Conservation (phyloP, 2,329 filamentous ascomycete genomes). For the Xylariomycetidae sp. region DNA sequence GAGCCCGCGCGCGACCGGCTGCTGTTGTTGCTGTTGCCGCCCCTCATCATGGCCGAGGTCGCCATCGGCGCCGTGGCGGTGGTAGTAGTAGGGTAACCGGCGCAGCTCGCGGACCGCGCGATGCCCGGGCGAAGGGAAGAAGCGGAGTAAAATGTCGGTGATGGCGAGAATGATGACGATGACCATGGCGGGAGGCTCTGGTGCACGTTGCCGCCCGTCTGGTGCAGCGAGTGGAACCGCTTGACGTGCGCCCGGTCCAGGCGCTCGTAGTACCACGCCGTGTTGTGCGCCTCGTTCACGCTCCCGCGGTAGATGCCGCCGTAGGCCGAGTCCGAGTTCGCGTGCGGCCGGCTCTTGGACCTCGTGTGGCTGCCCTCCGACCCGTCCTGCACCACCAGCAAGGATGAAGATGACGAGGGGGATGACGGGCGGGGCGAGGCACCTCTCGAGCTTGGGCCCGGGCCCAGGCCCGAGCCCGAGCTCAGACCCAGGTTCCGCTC, state of each 20-base stretch:
- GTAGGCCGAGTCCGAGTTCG: conserved; percentile 13
- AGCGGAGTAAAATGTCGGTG: not conserved
- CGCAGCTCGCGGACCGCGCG: conserved; percentile 5
- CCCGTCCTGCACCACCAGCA: conserved; percentile 5
- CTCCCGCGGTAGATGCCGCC: conserved; percentile 2
- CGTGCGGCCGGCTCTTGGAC: conserved; percentile 10
- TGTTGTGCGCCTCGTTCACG: conserved; percentile 6
- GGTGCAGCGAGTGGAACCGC: conserved; percentile 9
- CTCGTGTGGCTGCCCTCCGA: conserved; percentile 1
- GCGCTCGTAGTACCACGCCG: conserved; percentile 18
- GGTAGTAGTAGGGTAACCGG: conserved; percentile 1
- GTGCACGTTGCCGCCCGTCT: too few species aligned
- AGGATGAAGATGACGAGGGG: conserved; percentile 2
- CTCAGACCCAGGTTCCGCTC: conserved; percentile 15
- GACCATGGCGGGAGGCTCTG: conserved; percentile 1
- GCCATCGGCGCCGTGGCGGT: too few species aligned
- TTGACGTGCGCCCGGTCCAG: conserved; percentile 12
- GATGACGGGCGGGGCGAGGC: too few species aligned
- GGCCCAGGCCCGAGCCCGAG: too few species aligned
- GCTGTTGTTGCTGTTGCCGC: conserved; percentile 4
- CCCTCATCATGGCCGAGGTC: not conserved
- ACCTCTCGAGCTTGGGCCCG: too few species aligned
- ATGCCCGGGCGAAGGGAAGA: conserved; percentile 3
- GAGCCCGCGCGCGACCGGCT: conserved; percentile 1
- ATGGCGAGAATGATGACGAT: not conserved